These are phyloP conservation scores for Botryotinia convoluta DNA, from an alignment of 2,329 filamentous ascomycete species.

Conservation along the genomic window DNA sequence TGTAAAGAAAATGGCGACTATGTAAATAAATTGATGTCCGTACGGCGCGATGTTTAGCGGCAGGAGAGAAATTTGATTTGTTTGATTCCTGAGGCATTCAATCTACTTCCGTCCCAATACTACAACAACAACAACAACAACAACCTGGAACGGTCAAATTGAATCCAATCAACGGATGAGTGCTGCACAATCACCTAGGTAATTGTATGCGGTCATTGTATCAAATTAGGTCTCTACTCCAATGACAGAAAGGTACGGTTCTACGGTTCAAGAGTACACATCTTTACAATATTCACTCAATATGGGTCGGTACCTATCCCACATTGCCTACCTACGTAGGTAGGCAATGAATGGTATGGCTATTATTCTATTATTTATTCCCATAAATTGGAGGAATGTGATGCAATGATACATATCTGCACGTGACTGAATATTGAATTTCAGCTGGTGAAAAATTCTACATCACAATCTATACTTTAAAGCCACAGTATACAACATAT, in stretches of 20 bases:
- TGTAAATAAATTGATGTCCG: conserved; percentile 3
- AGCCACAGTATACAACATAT: not conserved
- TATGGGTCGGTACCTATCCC: not conserved
- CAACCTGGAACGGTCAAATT: not conserved
- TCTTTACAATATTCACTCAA: not conserved
- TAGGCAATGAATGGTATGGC: not conserved
- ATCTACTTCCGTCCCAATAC: not conserved
- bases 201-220: not conserved
- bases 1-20: not conserved
- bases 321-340: not conserved
- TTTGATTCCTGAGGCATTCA: not conserved
- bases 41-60: conserved; percentile 3
- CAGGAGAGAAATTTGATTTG: not conserved
- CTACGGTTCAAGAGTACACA: not conserved
- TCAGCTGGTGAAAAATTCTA: not conserved
- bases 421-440: not conserved
- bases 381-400: not conserved
- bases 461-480: not conserved
- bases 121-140: not conserved
- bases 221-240: not conserved
- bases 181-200: not conserved
- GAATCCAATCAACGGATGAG: not conserved
- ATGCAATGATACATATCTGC: not conserved
- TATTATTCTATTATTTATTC: not conserved
- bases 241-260: not conserved